phyloP scores from a whole-genome alignment of 768 basidiomycete species.

The Podaxis mareebaensis region DNA sequence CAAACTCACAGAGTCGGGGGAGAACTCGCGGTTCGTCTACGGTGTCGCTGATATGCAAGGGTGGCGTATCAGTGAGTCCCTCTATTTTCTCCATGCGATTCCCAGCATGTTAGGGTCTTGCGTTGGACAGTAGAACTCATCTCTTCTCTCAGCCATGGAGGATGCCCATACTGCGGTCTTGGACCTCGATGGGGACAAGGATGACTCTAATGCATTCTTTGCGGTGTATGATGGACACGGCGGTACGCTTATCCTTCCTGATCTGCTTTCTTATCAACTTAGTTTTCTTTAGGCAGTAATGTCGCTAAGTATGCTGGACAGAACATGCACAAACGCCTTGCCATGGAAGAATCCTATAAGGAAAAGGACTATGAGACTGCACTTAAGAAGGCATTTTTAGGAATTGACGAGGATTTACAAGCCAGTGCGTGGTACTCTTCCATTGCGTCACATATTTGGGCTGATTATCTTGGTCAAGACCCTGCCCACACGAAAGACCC shows the following conservation, averaged over 20 bases:
- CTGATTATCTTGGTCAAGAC: constrained; percentile 46
- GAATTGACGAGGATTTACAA: constrained; percentile 93
- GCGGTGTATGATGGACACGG: constrained; percentile 99
- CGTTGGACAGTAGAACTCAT: constrained; percentile 16
- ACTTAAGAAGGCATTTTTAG: constrained; percentile 86
- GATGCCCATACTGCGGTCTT: constrained; percentile 85
- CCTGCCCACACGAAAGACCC: constrained; percentile 87
- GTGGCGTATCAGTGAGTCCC: constrained; percentile 91
- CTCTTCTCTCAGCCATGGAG: constrained; percentile 79
- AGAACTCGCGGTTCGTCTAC: constrained; percentile 69
- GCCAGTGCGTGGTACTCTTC: constrained; percentile 42
- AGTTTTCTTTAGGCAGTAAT: constrained; percentile 56
- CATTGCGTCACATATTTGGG: constrained; percentile 19
- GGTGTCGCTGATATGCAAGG: constrained; percentile 97
- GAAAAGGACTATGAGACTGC: constrained; percentile 71
- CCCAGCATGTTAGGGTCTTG: constrained; percentile 7
- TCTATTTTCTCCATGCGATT: constrained; percentile 12
- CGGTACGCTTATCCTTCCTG: constrained; percentile 49
- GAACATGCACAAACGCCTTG: constrained; percentile 77
- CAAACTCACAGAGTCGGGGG: constrained; percentile 77
- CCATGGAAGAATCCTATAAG: constrained; percentile 71
- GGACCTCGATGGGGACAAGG: constrained; percentile 55
- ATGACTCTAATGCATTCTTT: constrained; percentile 75
- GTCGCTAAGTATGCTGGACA: constrained; percentile 88
- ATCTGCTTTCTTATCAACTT: constrained; percentile 14